A percentile compares a stretch with the other conserved stretches of the same genome.
Evolutionary conservation across 495 filamentous ascomycete genomes (phyloP).

Genomic region (Neurospora tetrasperma): DNA sequence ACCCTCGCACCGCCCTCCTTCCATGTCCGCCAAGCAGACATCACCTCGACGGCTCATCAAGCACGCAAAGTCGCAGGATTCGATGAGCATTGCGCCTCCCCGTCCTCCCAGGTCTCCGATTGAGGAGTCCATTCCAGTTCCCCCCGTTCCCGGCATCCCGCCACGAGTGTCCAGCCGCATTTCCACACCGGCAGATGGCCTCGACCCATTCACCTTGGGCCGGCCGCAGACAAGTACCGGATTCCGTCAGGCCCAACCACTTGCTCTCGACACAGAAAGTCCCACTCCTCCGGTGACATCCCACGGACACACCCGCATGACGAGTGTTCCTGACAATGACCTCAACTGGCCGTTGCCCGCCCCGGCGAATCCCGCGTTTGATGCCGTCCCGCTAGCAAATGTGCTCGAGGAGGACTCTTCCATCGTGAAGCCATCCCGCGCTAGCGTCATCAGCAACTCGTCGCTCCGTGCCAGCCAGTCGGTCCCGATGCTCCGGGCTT

Average conservation of each 20-base stretch:
- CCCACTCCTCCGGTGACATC: slow-evolving; percentile 20
- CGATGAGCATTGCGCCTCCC: slow-evolving; percentile 34
- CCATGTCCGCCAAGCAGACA: slow-evolving; percentile 13
- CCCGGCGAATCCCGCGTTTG: slow-evolving; percentile 30
- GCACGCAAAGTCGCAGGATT: slow-evolving; percentile 37
- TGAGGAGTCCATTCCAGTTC: slow-evolving; percentile 19
- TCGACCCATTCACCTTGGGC: slow-evolving; percentile 26
- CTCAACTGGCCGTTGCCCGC: slow-evolving; percentile 36
- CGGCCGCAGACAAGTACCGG: slow-evolving; percentile 29
- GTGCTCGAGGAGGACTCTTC: slow-evolving; percentile 60
- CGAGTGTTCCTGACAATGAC: slow-evolving; percentile 35
- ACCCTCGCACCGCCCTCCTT: slow-evolving; percentile 11
- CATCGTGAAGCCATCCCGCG: slow-evolving; percentile 21
- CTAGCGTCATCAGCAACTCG: slow-evolving; percentile 33
- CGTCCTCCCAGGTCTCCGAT: slow-evolving; percentile 39
- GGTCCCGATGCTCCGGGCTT: slow-evolving; percentile 34
- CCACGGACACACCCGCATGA: slow-evolving; percentile 27
- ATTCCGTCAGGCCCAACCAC: slow-evolving; percentile 32
- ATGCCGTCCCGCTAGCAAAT: slow-evolving; percentile 43
- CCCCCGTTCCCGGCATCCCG: slow-evolving; percentile 22
- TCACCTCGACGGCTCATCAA: slow-evolving; percentile 27
- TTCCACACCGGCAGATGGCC: slow-evolving; percentile 32
- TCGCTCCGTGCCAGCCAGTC: slow-evolving; percentile 38
- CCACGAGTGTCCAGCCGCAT: slow-evolving; percentile 41
- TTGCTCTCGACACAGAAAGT: slow-evolving; percentile 15